These are phyloP conservation scores for Mrakia blollopis DNA, from an alignment of 768 basidiomycete species.

Conservation along the genomic window DNA sequence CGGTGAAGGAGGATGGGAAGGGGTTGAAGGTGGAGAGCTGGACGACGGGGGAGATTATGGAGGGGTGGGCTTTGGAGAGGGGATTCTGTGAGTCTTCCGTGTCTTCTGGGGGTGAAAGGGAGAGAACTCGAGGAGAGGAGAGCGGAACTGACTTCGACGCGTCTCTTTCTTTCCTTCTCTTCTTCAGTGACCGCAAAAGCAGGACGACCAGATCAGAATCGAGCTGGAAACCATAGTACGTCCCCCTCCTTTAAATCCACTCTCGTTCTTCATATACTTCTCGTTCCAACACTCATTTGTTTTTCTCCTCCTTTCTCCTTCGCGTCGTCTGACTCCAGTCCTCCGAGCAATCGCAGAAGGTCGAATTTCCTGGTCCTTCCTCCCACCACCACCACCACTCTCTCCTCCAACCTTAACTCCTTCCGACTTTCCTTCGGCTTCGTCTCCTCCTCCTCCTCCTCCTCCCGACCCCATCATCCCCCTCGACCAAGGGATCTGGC, in stretches of 20 bases:
- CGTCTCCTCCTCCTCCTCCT: conserved; percentile 6
- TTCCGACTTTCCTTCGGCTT: not conserved
- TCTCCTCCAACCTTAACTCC: not conserved
- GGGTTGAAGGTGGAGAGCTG: conserved; percentile 49
- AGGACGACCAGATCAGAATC: conserved; percentile 77
- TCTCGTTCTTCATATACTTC: conserved; percentile 12
- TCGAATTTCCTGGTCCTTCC: conserved; percentile 74
- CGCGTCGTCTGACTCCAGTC: conserved; percentile 50
- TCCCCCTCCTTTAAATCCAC: conserved; percentile 37
- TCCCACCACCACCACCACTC: conserved; percentile 58
- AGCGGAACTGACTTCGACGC: not conserved
- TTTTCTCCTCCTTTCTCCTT: not conserved
- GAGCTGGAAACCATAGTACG: conserved; percentile 85
- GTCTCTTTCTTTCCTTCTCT: not conserved
- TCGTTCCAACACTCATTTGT: conserved; percentile 1
- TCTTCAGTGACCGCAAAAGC: conserved; percentile 72
- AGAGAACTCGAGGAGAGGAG: not conserved
- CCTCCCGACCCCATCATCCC: not conserved
- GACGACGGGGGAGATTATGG: conserved; percentile 83
- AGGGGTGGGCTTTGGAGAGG: conserved; percentile 67
- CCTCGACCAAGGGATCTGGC: conserved; percentile 27
- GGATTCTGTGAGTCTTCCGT: conserved; percentile 53
- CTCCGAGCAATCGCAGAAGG: conserved; percentile 79
- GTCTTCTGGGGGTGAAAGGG: conserved; percentile 12
- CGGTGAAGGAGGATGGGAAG: conserved; percentile 29